These are phyloP conservation scores for Euphrasia arctica DNA, from an alignment of 305 asterid species.

Conservation along the genomic window DNA sequence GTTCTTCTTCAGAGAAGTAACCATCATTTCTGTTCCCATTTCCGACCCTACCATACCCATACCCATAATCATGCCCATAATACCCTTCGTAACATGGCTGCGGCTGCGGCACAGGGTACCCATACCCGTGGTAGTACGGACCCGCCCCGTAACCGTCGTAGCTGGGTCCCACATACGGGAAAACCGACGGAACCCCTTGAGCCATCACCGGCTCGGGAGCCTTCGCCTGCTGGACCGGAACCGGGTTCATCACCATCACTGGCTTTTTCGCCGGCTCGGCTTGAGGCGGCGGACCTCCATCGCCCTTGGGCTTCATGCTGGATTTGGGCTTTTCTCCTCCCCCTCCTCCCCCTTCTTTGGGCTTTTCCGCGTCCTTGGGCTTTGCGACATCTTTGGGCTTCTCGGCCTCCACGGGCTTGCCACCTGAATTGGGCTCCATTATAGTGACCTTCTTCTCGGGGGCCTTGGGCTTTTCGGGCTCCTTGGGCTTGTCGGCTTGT, in stretches of 20 bases:
- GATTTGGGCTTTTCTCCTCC: constrained; percentile 22
- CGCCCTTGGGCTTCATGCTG: not conserved
- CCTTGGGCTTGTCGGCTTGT: constrained; percentile 29
- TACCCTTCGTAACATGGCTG: constrained; percentile 34
- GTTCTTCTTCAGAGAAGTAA: constrained; percentile 54
- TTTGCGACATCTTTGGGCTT: constrained; percentile 29
- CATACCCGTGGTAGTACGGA: constrained; percentile 44
- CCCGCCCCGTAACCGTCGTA: constrained; percentile 31
- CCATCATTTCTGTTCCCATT: constrained; percentile 34
- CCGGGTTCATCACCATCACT: constrained; percentile 11
- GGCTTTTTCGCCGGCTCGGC: constrained; percentile 23
- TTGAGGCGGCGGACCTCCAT: constrained; percentile 2
- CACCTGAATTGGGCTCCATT: constrained; percentile 9
- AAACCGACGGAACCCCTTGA: constrained; percentile 35
- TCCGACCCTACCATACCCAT: constrained; percentile 24
- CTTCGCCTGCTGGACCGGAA: constrained; percentile 23
- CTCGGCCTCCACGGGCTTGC: constrained; percentile 28
- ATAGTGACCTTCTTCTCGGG: constrained; percentile 24
- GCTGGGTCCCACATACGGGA: constrained; percentile 38
- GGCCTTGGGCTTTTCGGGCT: constrained; percentile 19
- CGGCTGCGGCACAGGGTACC: constrained; percentile 45
- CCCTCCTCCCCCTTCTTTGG: constrained; percentile 15
- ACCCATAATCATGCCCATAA: constrained; percentile 14
- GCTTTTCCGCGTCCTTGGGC: constrained; percentile 25
- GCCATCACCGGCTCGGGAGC: constrained; percentile 32